Conservation (phyloP, 2,329 filamentous ascomycete species). For the Bertia moriformis region DNA sequence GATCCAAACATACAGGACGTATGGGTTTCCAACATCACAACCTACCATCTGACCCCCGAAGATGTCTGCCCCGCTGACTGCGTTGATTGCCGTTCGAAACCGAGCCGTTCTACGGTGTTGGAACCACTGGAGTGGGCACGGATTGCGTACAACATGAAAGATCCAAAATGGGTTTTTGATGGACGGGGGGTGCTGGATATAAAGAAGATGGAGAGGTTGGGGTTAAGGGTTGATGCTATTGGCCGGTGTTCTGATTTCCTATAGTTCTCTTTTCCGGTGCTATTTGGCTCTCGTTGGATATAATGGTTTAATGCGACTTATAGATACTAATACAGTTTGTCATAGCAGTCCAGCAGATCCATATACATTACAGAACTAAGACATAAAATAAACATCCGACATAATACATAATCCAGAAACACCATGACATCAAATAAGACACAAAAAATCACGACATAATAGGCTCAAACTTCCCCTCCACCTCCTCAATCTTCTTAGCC, state of each 20-base stretch:
- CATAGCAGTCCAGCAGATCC: no score
- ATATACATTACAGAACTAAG: no score
- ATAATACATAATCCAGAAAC: no score
- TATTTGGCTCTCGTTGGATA: no score
- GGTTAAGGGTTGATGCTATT: background rate
- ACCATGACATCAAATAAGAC: no score
- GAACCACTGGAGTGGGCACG: background rate
- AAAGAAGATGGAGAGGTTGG: background rate
- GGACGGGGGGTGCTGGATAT: background rate
- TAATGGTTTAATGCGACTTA: no score
- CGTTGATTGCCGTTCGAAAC: background rate
- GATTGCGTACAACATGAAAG: background rate
- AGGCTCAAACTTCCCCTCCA: slow-evolving; percentile 14
- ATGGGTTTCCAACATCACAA: background rate
- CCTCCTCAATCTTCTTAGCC: slow-evolving; percentile 30
- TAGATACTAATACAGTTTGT: no score
- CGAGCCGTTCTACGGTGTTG: background rate
- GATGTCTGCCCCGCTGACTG: background rate
- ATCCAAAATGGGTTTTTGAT: background rate
- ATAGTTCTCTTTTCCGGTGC: no score
- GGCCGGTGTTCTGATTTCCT: no score
- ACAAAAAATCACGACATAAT: no score
- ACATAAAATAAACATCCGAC: no score
- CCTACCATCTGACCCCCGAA: background rate
- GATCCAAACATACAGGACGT: no score